A percentile compares a stretch with the other conserved stretches of the same genome.
Conservation (phyloP, 73 alveolate species). For the Tetrahymena borealis region DNA sequence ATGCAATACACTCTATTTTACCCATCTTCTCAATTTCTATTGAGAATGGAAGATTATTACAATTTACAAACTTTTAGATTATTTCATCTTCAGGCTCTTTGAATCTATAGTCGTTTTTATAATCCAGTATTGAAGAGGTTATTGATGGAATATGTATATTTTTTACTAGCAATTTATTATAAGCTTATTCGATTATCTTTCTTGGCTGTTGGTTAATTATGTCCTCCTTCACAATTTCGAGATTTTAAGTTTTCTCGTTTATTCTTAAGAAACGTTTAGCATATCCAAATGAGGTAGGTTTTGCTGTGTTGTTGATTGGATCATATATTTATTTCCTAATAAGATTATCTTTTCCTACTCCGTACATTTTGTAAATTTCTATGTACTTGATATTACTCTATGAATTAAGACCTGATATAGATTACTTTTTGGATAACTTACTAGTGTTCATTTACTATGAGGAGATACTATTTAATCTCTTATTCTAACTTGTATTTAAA, state of each 20-base stretch:
- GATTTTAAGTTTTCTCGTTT: not conserved
- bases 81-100: not conserved
- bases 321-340: not conserved
- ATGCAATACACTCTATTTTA: not conserved
- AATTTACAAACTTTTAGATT: not conserved
- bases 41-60: not conserved
- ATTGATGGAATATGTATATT: not conserved
- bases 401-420: not conserved
- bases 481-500: not conserved
- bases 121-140: not conserved
- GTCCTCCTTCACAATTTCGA: not conserved
- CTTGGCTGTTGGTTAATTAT: not conserved
- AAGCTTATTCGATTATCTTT: not conserved
- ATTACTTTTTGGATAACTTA: not conserved
- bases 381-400: not conserved
- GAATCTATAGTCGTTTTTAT: not conserved
- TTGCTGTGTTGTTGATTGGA: not conserved
- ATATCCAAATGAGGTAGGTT: not conserved
- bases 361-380: not conserved
- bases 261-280: not conserved
- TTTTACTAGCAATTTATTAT: not conserved
- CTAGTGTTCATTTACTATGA: not conserved
- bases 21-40: not conserved
- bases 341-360: not conserved
- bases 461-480: not conserved